Evolutionary conservation across 352 stramenopile genomes (phyloP), one percentile per base, ranked within the genome.

Genomic region (Globisporangium mamillatum): DNA sequence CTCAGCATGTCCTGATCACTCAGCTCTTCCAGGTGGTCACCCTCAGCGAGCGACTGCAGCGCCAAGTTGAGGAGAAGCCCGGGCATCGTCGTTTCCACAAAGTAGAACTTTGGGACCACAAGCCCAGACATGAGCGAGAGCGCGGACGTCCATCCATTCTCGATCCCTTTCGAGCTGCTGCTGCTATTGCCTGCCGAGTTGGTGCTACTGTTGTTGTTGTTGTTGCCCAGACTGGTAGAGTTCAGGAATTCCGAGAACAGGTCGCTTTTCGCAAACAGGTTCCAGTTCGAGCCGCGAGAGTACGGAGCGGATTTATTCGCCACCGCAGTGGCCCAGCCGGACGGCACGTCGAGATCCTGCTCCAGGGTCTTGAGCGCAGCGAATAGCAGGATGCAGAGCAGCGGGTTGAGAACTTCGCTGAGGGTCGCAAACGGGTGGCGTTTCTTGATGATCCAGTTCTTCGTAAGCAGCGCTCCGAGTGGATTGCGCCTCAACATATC

Each of bases 391-490:
- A 95, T 90, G 67, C 84, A 93, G 0, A 91, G 59, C 63, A 92
- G 61, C 16, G 86, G 86, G 27, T 90, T 84, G 18, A 90, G 67
- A 24, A 95, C 46, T 60, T 95, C 83, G 36, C 77, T 88, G 56
- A 80, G 68, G 7, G 81, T 89, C 9, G 84, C 83, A 36, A 92
- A 75, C 34, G 76, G 73, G 60, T 91, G 82, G 16, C 88, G 80
- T 56, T 74, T 74, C 74, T 93, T 93, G 62, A 93, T 72, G 60
- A 82, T 71, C 75, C 76, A 90, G 74, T 95, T 93, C 75, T 94
- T 95, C 18, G 36, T 20, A 52, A 94, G 75, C 24, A 95, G 72
- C 24, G 85, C 80, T 27, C 71, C 66, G 27, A 86, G 50, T 56
- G 73, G 67, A 4, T 16, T 6, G 8, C 29, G 1, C n/a, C 3